Base-by-base conservation (phyloP, 805 yeast species). In the Wickerhamiella azyma region DNA sequence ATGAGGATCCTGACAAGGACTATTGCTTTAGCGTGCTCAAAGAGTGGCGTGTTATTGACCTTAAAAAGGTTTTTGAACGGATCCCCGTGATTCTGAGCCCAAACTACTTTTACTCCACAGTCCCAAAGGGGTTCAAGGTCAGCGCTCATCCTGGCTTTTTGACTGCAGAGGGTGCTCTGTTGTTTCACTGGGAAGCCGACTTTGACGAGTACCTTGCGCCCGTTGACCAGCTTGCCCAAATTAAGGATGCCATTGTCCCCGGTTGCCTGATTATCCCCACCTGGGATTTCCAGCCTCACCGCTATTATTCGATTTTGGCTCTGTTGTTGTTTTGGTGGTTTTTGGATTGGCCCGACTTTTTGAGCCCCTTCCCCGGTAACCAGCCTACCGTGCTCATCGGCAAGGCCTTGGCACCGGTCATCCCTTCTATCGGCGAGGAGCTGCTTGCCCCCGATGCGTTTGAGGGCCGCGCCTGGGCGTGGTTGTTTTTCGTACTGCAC, bases 321-420 rank as follows among this genome's bases (percentile, higher is more conserved):
- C 48, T 66, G 3, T 44, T 66, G 14, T 43, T 72, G 9, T 64
- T 66, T 14, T 92, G 98, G 97, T 72, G 92, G 49, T 92, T 88
- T 63, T 79, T 94, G 1, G 97, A 92, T 66, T 71, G 92, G 60
- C 98, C 98, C 1, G 95, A 85, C 58, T 73, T 69, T 55, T 68
- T 85, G 45, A 75, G 88, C 30, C 96, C 96, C 41, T 89, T 97
- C 3, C 97, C 97, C 0, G 96, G 96, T 19, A 72, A 78, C 48
- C 81, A 88, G 53, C 65, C 85, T 47, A 81, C 94, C 9, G 80
- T 77, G 55, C 16, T 55, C 18, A 48, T 55, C 8, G 60, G 70
- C 21, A 51, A 56, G 14, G 46, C 53, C 17, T 63, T 74, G 50
- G 74, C 72, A 14, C 55, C 64, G 39, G 58, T 62, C 5, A 17